These are phyloP conservation scores for Falciphora oryzae DNA, from an alignment of 2,329 filamentous ascomycete genomes.

Conservation along the genomic window DNA sequence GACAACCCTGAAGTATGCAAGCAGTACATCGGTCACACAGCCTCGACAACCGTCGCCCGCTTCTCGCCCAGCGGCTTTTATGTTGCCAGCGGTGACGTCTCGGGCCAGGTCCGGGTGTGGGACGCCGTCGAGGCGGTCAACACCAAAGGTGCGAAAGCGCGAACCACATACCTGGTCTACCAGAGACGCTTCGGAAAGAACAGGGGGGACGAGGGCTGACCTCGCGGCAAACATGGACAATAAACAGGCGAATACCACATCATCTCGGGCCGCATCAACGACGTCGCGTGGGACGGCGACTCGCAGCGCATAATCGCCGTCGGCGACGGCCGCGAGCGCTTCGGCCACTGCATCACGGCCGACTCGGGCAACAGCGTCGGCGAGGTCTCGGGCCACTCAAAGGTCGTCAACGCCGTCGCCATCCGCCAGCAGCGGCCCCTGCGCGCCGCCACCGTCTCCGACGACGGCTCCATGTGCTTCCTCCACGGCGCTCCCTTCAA, in stretches of 20 bases:
- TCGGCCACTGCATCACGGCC: constrained; percentile 88
- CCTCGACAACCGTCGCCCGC: constrained; percentile 82
- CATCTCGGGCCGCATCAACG: constrained; percentile 90
- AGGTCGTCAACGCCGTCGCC: constrained; percentile 84
- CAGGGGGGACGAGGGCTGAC: not conserved
- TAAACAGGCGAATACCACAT: constrained; percentile 78
- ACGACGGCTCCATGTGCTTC: constrained; percentile 86
- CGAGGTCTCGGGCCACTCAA: constrained; percentile 87
- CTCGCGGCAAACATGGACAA: not conserved
- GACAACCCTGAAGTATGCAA: constrained; percentile 78
- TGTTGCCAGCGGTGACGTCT: constrained; percentile 82
- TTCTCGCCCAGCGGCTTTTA: constrained; percentile 95
- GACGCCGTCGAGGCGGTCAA: constrained; percentile 78
- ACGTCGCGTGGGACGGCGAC: constrained; percentile 96
- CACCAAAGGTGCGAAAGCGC: constrained; percentile 58
- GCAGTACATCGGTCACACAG: constrained; percentile 89
- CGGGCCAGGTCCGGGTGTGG: constrained; percentile 85
- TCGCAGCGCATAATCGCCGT: constrained; percentile 95
- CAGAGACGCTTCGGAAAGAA: too few species aligned
- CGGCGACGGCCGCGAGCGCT: constrained; percentile 88
- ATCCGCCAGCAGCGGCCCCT: constrained; percentile 88
- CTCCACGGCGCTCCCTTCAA: constrained; percentile 94
- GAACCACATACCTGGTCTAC: too few species aligned
- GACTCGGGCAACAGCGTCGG: constrained; percentile 96
- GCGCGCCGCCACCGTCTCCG: constrained; percentile 82